Base-by-base conservation (phyloP, 192 early-diverging fungal species). In the Coemansia sp. region DNA sequence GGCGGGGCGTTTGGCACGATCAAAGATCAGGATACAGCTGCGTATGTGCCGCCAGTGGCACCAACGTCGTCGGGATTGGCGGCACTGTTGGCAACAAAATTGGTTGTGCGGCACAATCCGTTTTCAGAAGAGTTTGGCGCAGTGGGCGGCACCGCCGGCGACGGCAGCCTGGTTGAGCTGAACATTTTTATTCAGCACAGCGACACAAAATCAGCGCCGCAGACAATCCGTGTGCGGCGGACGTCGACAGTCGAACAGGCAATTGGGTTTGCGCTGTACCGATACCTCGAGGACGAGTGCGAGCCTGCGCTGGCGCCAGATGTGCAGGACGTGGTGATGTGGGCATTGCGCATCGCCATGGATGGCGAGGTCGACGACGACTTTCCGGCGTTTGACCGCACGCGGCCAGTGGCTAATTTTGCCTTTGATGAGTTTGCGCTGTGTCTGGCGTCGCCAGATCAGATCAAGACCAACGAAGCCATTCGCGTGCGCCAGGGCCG, bases 341-440 rank as follows among this genome's bases (percentile, higher is more conserved):
- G 97, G 97, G 88, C 88, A 17, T 75, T 99, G 69, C 83, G 92
- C 39, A 97, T 99, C 68, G 93, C 90, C 0, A 95, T 97, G 65
- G 97, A 97, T 79, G 97, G 97, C 19, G 88, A 88, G 39, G 88
- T 99, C 37, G 97, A 99, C 66, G 94, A 97, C 35, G 94, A 99
- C 74, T 90, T 99, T 70, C 95, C 95, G 38, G 97, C 93, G 9
- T 82, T 96, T 60, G 97, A 99, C 60, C 87, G 94, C 63, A 87
- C 87, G 10, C 72, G 92, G 14, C 92, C 87, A 58, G 94, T 98
- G 61, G 84, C 90, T 21, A 87, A 89, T 57, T 93, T 94, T 69
- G 86, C 87, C 0, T 94, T 93, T 79, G 91, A 96, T 72, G 89
- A 92, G 65, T 94, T 97, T 87, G 95, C 93, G 25, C 69, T 99